A percentile compares a stretch with the other conserved stretches of the same genome.
phyloP scores from a whole-genome alignment of 163 green algal species.

The Prototheca wickerhamii region DNA sequence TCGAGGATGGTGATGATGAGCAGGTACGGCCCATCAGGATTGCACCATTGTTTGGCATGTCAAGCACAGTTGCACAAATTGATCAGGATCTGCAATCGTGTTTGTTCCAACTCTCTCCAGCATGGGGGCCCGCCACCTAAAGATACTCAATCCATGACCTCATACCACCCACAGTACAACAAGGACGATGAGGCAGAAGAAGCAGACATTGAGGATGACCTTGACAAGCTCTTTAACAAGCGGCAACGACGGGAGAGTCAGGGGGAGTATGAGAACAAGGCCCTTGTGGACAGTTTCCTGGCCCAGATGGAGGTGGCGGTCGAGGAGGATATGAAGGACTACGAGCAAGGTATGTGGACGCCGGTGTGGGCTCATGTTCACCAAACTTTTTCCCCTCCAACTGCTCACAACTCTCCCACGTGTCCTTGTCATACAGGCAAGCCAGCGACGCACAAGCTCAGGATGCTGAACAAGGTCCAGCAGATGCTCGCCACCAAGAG shows the following conservation, averaged over 20 bases:
- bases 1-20: constrained; percentile 14
- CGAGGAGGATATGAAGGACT: constrained; percentile 44
- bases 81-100: too few species aligned
- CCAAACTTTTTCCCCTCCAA: constrained; percentile 5
- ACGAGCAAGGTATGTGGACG: constrained; percentile 20
- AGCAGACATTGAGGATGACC: constrained; percentile 34
- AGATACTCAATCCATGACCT: not conserved
- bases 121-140: too few species aligned
- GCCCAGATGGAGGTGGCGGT: constrained; percentile 50
- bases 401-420: too few species aligned
- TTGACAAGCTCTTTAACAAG: constrained; percentile 30
- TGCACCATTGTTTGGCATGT: too few species aligned
- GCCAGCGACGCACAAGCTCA: constrained; percentile 75
- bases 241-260: constrained; percentile 8
- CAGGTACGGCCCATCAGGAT: not conserved
- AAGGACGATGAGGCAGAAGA: constrained; percentile 32
- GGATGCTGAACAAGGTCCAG: constrained; percentile 50
- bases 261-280: constrained; percentile 21
- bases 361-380: not conserved
- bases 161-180: not conserved
- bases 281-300: constrained; percentile 36
- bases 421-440: constrained; percentile 1
- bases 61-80: too few species aligned
- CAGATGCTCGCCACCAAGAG: constrained; percentile 35
- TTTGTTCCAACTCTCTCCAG: not conserved